Conservation (phyloP, 805 yeast genomes). For the Hanseniaspora singularis region DNA sequence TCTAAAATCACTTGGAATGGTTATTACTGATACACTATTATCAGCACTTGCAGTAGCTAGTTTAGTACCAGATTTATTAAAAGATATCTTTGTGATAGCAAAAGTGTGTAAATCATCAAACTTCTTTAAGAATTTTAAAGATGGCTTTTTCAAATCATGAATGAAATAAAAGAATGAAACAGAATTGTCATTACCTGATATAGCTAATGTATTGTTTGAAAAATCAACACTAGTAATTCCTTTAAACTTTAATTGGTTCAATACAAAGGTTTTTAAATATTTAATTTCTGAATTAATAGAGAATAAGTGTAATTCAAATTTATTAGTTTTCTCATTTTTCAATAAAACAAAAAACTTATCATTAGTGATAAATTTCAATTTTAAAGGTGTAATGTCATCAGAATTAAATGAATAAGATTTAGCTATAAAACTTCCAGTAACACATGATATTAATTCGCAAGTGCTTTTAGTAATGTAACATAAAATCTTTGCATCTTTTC, state of each 20-base stretch:
- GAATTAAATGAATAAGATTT: conserved; percentile 28
- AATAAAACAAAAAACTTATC: conserved; percentile 26
- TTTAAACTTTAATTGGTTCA: conserved; percentile 34
- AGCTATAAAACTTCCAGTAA: conserved; percentile 31
- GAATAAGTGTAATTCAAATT: conserved; percentile 13
- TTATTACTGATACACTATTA: conserved; percentile 51
- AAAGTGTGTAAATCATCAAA: conserved; percentile 58
- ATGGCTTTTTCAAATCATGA: not conserved
- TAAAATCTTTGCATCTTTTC: conserved; percentile 50
- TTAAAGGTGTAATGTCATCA: conserved; percentile 26
- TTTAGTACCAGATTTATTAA: conserved; percentile 54
- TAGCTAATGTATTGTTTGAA: conserved; percentile 30
- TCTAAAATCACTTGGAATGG: conserved; percentile 42
- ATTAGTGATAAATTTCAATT: conserved; percentile 29
- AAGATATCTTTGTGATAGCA: conserved; percentile 61
- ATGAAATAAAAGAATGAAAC: conserved; percentile 43
- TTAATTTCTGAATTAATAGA: conserved; percentile 17
- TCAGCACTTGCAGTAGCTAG: conserved; percentile 71
- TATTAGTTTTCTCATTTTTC: conserved; percentile 23
- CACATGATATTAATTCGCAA: conserved; percentile 35
- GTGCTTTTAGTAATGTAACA: conserved; percentile 48
- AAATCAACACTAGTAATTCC: conserved; percentile 47
- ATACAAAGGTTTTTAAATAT: conserved; percentile 32
- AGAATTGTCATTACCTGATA: conserved; percentile 49
- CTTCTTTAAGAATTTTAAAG: conserved; percentile 38